Evolutionary conservation across 257 asterid genomes (phyloP), one percentile per base, ranked within the genome.

Genomic region (Gentiana dahurica): DNA sequence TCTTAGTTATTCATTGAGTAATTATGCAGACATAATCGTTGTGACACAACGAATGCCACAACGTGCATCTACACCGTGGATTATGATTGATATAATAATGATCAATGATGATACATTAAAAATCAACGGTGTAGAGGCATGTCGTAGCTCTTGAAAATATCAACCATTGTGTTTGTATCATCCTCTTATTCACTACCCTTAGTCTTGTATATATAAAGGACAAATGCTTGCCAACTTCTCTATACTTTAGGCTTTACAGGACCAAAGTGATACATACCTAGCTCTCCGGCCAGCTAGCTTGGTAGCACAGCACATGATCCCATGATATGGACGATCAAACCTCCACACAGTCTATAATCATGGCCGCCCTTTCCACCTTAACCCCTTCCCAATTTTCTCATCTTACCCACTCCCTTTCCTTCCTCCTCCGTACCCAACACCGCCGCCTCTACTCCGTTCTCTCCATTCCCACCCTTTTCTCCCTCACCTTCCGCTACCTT

Each of bases 401-500:
- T 43, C 89, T 90, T 51, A 70, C 78, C 63, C 67, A 53, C 70
- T 70, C 85, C 72, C 49, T 87, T 77, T 74, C 98, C 77, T 52
- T 83, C 80, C 58, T 75, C 75, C 68, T 62, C 84, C 86, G 60
- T 80, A 75, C 69, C 68, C 87, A 66, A 68, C 84, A 62, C 79
- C 71, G 79, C 78, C 95, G 95, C 36, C 79, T 84, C 66, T 58
- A 71, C 66, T 33, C 82, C 12, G 73, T 90, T 70, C 84, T 90
- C 71, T 77, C 91, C 59, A 73, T 89, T 63, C 95, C 95, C 3
- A 44, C 71, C 36, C 72, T 79, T 63, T 90, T 87, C 74, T 63
- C 79, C 69, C 80, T 90, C 80, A 72, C 96, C 13, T 81, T 90
- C 78, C 91, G 73, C 74, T 80, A 72, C 89, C 89, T 90, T 63